Evolutionary conservation across 75 land plant species (phyloP).

Genomic region (Picea sitchensis): DNA sequence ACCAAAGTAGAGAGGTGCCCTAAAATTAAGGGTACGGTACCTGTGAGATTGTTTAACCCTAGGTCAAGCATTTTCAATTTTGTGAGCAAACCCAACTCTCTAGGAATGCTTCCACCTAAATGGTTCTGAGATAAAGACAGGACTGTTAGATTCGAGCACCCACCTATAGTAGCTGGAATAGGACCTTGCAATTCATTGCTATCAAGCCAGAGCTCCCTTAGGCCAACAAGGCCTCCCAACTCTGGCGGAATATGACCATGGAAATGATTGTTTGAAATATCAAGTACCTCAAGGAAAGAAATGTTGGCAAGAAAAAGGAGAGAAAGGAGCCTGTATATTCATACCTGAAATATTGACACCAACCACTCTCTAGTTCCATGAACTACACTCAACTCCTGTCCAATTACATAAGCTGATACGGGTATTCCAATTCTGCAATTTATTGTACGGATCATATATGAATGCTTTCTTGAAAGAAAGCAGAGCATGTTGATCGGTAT

Average conservation of each 20-base stretch:
- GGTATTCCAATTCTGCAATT: conserved; percentile 4
- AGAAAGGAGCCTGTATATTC: not conserved
- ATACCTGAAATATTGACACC: conserved; percentile 4
- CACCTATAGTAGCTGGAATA: conserved; percentile 14
- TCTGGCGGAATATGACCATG: conserved; percentile 14
- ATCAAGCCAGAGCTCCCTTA: conserved; percentile 17
- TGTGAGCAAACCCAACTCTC: conserved; percentile 8
- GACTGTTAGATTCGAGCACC: conserved; percentile 2
- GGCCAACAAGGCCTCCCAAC: conserved; percentile 14
- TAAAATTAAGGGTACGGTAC: conserved; percentile 23
- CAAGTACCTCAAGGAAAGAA: conserved; percentile 5
- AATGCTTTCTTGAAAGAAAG: not conserved
- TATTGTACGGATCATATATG: conserved; percentile 1
- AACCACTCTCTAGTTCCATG: conserved; percentile 1
- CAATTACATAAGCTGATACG: not conserved
- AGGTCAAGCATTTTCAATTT: conserved; percentile 17
- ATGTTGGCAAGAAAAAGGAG: not conserved
- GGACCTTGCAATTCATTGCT: conserved; percentile 23
- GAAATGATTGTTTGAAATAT: conserved; percentile 18
- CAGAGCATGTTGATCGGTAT: conserved; percentile 2
- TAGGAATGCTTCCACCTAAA: conserved; percentile 1
- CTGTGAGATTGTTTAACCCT: conserved; percentile 26
- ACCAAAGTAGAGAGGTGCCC: conserved; percentile 9
- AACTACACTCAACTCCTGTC: conserved; percentile 2
- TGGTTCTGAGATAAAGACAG: conserved; percentile 11